Evolutionary conservation across 208 protist genomes (phyloP), one percentile per base, ranked within the genome.

Genomic region (Leptomonas seymouri): DNA sequence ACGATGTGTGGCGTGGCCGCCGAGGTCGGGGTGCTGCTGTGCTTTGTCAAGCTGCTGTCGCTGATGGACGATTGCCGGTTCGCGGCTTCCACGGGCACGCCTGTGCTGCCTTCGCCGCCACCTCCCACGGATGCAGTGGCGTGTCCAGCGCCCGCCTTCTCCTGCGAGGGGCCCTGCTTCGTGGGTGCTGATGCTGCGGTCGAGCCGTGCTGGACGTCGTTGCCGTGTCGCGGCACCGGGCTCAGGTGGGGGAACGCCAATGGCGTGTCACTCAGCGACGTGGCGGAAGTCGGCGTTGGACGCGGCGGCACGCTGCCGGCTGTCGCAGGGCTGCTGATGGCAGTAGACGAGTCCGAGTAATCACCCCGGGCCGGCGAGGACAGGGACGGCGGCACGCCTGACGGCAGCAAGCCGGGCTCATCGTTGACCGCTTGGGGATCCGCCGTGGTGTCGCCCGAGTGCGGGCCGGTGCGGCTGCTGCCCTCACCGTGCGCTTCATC

Each of bases 401-500:
- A 21, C 3, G 30, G 30, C 7, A 53, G 48, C 4, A 21, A 53
- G 6, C 4, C 23, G n/a, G 48, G 48, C 16, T 3, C 48, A 7
- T 4, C 23, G 48, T 21, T 12, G 16, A 3, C 3, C 16, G 5
- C 30, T 11, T 21, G 15, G 30, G 28, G 54, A 25, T 59, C 31
- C 31, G 0, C 49, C 44, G 55, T 36, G 25, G 42, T 56, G 7
- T 39, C 60, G 9, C 54, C 27, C 21, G 69, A 54, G 1, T 8
- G 27, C n/a, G 44, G 55, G 16, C 49, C 49, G 50, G 44, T 64
- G 58, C 28, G 44, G 18, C 45, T 65, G 30, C 25, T 67, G 48
- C 30, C 39, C 44, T 49, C 28, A 11, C 42, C 18, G 23, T 30
- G 3, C 44, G n/a, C 49, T 8, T 48, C 42, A 49, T 50, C 18